Conservation (phyloP, 208 protist genomes). For the Leishmania major region DNA sequence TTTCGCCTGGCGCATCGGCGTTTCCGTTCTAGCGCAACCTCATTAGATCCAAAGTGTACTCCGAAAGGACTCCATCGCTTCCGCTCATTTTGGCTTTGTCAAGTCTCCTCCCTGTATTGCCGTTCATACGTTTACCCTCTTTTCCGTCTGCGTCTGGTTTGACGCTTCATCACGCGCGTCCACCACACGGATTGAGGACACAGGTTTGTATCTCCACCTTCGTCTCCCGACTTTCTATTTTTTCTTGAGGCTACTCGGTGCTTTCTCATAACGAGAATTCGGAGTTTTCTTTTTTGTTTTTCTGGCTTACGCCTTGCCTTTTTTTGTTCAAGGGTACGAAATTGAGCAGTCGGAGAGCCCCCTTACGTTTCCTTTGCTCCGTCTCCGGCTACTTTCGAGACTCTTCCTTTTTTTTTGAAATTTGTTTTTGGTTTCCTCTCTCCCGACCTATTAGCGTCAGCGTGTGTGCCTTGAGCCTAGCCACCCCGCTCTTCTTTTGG, state of each 20-base stretch:
- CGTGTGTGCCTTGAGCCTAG: not conserved
- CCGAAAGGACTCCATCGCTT: not conserved
- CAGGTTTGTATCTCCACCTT: not conserved
- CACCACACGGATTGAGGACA: not conserved
- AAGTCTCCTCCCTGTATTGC: not conserved
- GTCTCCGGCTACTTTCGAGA: not conserved
- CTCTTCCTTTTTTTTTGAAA: not conserved
- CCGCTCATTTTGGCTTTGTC: not conserved
- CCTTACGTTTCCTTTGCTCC: not conserved
- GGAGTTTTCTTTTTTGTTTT: not conserved
- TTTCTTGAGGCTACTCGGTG: not conserved
- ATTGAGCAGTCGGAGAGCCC: not conserved
- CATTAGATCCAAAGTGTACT: not conserved
- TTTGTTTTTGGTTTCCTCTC: not conserved
- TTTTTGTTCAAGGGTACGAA: not conserved
- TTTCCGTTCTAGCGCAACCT: not conserved
- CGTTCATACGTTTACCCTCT: not conserved
- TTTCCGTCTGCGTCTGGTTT: not conserved
- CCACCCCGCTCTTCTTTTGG: not conserved
- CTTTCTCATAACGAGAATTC: not conserved
- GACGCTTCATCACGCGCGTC: not conserved
- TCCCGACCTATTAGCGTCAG: not conserved
- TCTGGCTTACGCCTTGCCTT: not conserved
- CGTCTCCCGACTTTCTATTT: not conserved
- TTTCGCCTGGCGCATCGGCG: not conserved